Percentiles rank a stretch among this genome's conserved stretches.
These are phyloP conservation scores for Periconia digitata DNA, from an alignment of 2,329 filamentous ascomycete species.

Conservation along the genomic window DNA sequence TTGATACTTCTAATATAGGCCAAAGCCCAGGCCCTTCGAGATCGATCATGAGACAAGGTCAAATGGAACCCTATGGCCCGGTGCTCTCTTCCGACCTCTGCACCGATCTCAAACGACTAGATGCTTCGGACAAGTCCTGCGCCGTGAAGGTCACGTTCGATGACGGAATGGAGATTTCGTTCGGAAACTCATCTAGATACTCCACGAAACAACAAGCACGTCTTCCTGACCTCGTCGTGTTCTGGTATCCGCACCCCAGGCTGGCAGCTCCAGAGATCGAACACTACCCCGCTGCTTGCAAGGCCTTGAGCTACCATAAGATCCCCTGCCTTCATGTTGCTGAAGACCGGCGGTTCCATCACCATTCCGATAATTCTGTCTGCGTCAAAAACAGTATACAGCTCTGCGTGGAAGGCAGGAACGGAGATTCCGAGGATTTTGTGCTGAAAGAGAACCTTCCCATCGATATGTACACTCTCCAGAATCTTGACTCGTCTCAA, in stretches of 20 bases:
- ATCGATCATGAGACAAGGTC: conserved; percentile 38
- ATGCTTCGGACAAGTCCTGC: conserved; percentile 8
- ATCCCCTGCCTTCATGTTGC: conserved; percentile 37
- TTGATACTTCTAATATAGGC: no score
- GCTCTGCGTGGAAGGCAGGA: conserved; percentile 34
- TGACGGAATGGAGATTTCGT: conserved; percentile 24
- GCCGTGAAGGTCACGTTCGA: conserved; percentile 22
- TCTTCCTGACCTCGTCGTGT: conserved; percentile 34
- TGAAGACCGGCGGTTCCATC: conserved; percentile 27
- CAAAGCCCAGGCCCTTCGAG: conserved; percentile 32
- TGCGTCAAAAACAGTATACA: conserved; percentile 26
- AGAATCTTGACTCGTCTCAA: conserved; percentile 36
- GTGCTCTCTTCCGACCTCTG: conserved; percentile 34
- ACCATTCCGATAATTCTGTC: conserved; percentile 14
- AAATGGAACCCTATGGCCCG: conserved; percentile 33
- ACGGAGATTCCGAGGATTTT: conserved; percentile 21
- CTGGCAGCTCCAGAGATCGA: conserved; percentile 15
- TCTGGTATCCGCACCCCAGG: conserved; percentile 28
- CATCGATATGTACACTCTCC: conserved; percentile 35
- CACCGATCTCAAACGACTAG: conserved; percentile 15
- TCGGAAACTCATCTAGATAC: conserved; percentile 14
- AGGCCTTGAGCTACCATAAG: conserved; percentile 21
- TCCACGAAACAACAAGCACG: conserved; percentile 5
- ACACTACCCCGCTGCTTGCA: conserved; percentile 23
- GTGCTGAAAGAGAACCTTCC: conserved; percentile 33